Evolutionary conservation across 176 grass and related monocot species (phyloP).

Genomic region (Carex parvula): DNA sequence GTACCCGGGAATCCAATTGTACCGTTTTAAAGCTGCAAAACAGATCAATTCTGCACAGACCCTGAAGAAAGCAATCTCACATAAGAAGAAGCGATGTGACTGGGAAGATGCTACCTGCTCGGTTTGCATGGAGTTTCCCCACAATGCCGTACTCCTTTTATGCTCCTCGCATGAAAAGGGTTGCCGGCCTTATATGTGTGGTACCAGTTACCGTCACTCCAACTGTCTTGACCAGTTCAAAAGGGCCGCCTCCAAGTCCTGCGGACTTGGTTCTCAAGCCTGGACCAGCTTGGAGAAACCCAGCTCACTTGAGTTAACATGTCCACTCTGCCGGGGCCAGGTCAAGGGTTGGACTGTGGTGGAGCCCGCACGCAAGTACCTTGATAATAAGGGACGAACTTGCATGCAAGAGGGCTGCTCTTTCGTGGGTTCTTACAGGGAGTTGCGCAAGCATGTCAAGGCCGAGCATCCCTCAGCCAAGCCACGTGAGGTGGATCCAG

Average conservation of each 20-base stretch:
- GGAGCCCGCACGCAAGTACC: conserved; percentile 73
- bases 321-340: conserved; percentile 85
- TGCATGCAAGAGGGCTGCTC: conserved; percentile 93
- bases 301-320: conserved; percentile 54
- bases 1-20: conserved; percentile 63
- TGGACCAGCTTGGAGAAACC: conserved; percentile 47
- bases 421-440: conserved; percentile 80
- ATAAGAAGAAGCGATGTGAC: conserved; percentile 57
- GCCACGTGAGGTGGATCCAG: conserved; percentile 74
- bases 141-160: conserved; percentile 91
- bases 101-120: conserved; percentile 97
- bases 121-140: conserved; percentile 94
- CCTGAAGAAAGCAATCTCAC: conserved; percentile 40
- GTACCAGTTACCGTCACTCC: conserved; percentile 76
- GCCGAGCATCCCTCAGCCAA: conserved; percentile 72
- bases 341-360: conserved; percentile 98
- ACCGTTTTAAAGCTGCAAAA: conserved; percentile 46
- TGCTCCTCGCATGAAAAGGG: conserved; percentile 98
- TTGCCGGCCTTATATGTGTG: conserved; percentile 96
- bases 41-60: conserved; percentile 27
- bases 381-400: conserved; percentile 75
- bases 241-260: conserved; percentile 74
- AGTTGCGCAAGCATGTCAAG: conserved; percentile 84
- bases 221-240: conserved; percentile 97
- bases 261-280: conserved; percentile 16